These are phyloP conservation scores for Saturnispora quitensis DNA, from an alignment of 805 yeast genomes.

Conservation along the genomic window DNA sequence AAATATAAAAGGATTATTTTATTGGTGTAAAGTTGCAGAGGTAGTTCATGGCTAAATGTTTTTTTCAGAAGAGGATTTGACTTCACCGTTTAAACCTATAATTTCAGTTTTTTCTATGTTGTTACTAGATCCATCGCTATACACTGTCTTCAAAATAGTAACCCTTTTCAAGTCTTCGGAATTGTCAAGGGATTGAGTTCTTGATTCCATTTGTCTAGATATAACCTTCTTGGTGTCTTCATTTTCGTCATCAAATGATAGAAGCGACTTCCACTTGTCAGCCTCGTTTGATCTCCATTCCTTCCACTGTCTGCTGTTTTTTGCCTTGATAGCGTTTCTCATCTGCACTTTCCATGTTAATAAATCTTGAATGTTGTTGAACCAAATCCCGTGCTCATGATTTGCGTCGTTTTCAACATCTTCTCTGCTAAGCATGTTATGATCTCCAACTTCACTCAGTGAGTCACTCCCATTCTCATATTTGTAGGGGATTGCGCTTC, in stretches of 20 bases:
- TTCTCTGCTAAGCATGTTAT: conserved; percentile 40
- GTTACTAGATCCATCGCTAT: conserved; percentile 9
- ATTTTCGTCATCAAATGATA: conserved; percentile 3
- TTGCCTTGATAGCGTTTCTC: conserved; percentile 35
- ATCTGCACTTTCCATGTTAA: conserved; percentile 60
- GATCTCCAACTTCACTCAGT: conserved; percentile 10
- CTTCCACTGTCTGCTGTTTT: conserved; percentile 24
- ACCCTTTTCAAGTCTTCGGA: conserved; percentile 36
- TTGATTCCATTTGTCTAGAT: conserved; percentile 31
- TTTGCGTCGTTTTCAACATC: conserved; percentile 39
- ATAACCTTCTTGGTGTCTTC: conserved; percentile 19
- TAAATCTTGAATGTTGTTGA: conserved; percentile 53
- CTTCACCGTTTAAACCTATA: conserved; percentile 10
- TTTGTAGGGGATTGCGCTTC: conserved; percentile 25
- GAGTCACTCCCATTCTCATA: background rate
- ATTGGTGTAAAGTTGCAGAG: too few relatives aligned
- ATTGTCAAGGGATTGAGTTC: conserved; percentile 27
- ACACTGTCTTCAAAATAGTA: conserved; percentile 2
- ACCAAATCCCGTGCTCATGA: conserved; percentile 48
- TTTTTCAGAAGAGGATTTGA: conserved; percentile 3
- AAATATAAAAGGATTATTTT: background rate
- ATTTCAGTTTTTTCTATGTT: conserved; percentile 8
- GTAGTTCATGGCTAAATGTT: background rate
- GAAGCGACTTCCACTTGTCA: conserved; percentile 19
- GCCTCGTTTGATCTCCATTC: conserved; percentile 19